Conservation (phyloP, 805 yeast genomes). For the Suhomyces faveliae region DNA sequence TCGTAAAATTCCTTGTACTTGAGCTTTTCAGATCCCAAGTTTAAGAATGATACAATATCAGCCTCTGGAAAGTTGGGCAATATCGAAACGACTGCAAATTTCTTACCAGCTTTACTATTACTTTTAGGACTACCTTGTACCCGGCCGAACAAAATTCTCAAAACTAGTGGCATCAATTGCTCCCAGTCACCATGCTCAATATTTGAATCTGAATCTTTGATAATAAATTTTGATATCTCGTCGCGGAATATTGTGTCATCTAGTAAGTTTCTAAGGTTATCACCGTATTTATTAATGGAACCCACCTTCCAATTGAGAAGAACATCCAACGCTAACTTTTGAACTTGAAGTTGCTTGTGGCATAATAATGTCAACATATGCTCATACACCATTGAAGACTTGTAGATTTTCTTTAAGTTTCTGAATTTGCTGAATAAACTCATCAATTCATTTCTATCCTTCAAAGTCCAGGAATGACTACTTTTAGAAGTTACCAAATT, state of each 20-base stretch:
- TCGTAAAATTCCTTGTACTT: conserved; percentile 36
- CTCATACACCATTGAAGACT: conserved; percentile 51
- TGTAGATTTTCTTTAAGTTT: conserved; percentile 54
- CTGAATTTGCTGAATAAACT: conserved; percentile 64
- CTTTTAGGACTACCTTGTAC: conserved; percentile 68
- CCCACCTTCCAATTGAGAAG: conserved; percentile 63
- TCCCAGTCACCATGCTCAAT: conserved; percentile 62
- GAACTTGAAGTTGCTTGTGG: conserved; percentile 59
- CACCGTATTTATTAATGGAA: conserved; percentile 63
- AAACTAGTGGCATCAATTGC: conserved; percentile 64
- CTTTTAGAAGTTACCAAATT: not conserved
- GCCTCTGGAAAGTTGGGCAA: conserved; percentile 55
- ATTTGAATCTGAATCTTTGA: conserved; percentile 45
- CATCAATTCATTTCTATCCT: conserved; percentile 58
- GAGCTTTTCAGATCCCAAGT: conserved; percentile 58
- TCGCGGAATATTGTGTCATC: conserved; percentile 86
- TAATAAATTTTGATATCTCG: conserved; percentile 67
- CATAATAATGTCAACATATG: conserved; percentile 58
- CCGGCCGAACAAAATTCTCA: conserved; percentile 82
- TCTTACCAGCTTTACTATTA: conserved; percentile 70
- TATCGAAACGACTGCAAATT: conserved; percentile 64
- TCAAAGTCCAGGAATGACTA: conserved; percentile 37
- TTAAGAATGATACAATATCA: conserved; percentile 58
- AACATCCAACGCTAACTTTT: conserved; percentile 69
- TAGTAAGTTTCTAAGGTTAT: conserved; percentile 66